Conservation (phyloP, 768 basidiomycete species). For the Nidula microcarpa region DNA sequence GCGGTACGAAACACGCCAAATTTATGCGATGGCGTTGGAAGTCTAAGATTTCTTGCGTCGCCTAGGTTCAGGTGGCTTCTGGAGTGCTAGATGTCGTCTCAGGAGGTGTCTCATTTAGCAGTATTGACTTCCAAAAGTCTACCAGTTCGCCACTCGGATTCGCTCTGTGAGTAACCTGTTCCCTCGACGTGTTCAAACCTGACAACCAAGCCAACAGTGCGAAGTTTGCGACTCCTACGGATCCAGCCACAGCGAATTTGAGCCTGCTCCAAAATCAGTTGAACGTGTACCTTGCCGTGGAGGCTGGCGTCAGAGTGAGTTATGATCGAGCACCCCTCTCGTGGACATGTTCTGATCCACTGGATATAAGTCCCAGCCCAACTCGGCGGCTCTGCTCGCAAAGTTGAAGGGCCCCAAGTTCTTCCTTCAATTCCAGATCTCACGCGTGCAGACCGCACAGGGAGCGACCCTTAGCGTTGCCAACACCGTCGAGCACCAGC, state of each 20-base stretch:
- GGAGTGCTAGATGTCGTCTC: slow-evolving; percentile 21
- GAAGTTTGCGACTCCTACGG: slow-evolving; percentile 17
- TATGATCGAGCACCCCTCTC: not conserved
- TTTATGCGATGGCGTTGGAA: too few species aligned
- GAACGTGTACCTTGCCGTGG: slow-evolving; percentile 21
- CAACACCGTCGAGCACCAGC: slow-evolving; percentile 22
- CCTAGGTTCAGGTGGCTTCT: slow-evolving; percentile 15
- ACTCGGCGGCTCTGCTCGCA: slow-evolving; percentile 13
- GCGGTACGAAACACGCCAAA: not conserved
- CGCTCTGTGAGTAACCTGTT: slow-evolving; percentile 10
- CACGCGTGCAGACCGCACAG: slow-evolving; percentile 18
- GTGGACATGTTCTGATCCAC: not conserved
- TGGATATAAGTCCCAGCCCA: slow-evolving; percentile 15
- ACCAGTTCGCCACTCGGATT: slow-evolving; percentile 19
- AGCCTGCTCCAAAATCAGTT: slow-evolving; percentile 18
- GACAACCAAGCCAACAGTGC: not conserved
- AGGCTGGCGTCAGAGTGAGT: slow-evolving; percentile 20
- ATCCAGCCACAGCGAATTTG: slow-evolving; percentile 19
- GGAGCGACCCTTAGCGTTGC: slow-evolving; percentile 16
- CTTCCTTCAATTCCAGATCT: slow-evolving; percentile 26
- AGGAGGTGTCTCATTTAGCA: slow-evolving; percentile 17
- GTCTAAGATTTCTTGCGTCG: not conserved
- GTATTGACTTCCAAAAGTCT: slow-evolving; percentile 24
- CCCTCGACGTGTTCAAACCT: slow-evolving; percentile 1
- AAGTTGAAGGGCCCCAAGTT: slow-evolving; percentile 24